Conservation (phyloP, 768 basidiomycete species). For the Tulasnella sp. region DNA sequence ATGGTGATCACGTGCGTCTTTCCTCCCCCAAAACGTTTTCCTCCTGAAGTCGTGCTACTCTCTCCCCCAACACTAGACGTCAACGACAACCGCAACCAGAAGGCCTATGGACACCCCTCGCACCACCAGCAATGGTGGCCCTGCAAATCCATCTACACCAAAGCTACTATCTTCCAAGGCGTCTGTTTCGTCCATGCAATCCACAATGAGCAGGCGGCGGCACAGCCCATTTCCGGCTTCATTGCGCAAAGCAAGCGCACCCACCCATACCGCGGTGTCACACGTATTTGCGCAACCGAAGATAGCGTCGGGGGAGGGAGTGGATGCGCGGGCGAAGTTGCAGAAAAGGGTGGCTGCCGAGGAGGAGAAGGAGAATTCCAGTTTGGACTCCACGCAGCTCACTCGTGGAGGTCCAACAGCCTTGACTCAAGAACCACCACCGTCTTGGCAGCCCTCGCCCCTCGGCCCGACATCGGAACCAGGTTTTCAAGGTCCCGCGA, state of each 20-base stretch:
- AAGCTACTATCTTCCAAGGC: constrained; percentile 5
- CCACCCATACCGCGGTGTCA: not conserved
- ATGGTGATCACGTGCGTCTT: not conserved
- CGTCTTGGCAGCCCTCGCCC: constrained; percentile 1
- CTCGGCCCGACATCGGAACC: not conserved
- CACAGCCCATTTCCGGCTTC: constrained; percentile 16
- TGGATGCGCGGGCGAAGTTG: not conserved
- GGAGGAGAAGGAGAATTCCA: constrained; percentile 13
- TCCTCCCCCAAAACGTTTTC: constrained; percentile 16
- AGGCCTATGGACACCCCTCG: not conserved
- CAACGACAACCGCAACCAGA: not conserved
- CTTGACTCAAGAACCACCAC: constrained; percentile 10
- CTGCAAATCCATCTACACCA: not conserved
- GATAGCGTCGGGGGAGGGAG: constrained; percentile 1
- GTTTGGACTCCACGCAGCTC: constrained; percentile 15
- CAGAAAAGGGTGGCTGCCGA: not conserved
- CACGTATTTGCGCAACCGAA: not conserved
- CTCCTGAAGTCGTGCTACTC: constrained; percentile 6
- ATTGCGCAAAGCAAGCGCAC: constrained; percentile 12
- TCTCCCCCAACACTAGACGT: not conserved
- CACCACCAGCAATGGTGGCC: not conserved
- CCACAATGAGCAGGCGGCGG: constrained; percentile 6
- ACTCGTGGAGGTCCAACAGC: constrained; percentile 16
- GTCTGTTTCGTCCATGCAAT: not conserved
- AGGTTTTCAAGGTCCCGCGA: not conserved